Evolutionary conservation across 2,329 filamentous ascomycete genomes (phyloP).

Genomic region (Colletotrichum somersetense): DNA sequence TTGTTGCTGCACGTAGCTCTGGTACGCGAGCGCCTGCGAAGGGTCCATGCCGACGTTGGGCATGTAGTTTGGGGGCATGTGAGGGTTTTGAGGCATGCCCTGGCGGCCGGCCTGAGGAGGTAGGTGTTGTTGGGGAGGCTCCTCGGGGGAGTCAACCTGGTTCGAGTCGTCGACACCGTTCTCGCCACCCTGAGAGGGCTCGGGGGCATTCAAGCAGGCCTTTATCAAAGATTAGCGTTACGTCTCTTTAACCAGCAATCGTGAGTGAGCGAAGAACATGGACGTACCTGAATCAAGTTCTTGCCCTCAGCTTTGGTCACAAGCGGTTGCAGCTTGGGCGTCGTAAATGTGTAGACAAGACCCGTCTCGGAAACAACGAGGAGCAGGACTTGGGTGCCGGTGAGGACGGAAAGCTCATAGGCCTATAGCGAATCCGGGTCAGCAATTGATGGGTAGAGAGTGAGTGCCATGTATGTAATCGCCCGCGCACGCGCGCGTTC

Average conservation of each 20-base stretch:
- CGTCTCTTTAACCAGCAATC: too few species aligned
- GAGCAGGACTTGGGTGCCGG: conserved; percentile 95
- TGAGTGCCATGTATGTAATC: not conserved
- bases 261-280: conserved; percentile 50
- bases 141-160: conserved; percentile 91
- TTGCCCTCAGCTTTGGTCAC: conserved; percentile 99
- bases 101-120: conserved; percentile 72
- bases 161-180: conserved; percentile 83
- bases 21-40: conserved; percentile 85
- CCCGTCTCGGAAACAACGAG: conserved; percentile 98
- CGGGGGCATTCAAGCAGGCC: conserved; percentile 97
- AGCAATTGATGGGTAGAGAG: conserved; percentile 29
- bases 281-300: conserved; percentile 94
- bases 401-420: conserved; percentile 97
- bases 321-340: conserved; percentile 96
- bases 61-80: conserved; percentile 75
- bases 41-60: conserved; percentile 77
- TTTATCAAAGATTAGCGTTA: conserved; percentile 53
- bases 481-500: not conserved
- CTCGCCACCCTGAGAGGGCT: conserved; percentile 84
- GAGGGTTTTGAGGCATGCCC: conserved; percentile 73
- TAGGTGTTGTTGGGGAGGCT: conserved; percentile 81
- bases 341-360: conserved; percentile 98
- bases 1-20: conserved; percentile 81
- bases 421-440: conserved; percentile 68